Percentiles rank a stretch among this genome's conserved stretches.
Conservation (phyloP, 139 green algal genomes). For the Zygnema circumcarinatum region DNA sequence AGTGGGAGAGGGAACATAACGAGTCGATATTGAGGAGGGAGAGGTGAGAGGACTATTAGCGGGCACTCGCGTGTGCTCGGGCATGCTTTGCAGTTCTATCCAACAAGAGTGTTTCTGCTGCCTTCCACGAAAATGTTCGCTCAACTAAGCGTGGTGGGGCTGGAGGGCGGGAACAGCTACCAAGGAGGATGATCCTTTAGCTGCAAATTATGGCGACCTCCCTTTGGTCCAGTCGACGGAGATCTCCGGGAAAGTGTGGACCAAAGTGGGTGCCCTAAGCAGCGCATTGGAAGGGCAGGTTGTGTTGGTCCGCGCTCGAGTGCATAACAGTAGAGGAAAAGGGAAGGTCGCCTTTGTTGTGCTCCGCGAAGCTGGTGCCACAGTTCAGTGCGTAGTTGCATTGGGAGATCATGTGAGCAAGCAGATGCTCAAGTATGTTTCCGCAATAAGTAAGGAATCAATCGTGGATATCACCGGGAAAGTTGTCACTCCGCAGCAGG, state of each 20-base stretch:
- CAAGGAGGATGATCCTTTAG: conserved; percentile 85
- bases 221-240: conserved; percentile 79
- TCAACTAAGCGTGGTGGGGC: no score
- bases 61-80: background rate
- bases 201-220: conserved; percentile 89
- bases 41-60: background rate
- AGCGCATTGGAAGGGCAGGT: conserved; percentile 3
- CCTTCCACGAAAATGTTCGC: conserved; percentile 40
- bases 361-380: conserved; percentile 83
- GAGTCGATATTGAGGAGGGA: no score
- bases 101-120: background rate
- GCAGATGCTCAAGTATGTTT: conserved; percentile 97
- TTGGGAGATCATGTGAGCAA: conserved; percentile 80
- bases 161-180: conserved; percentile 37
- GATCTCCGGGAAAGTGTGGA: conserved; percentile 53
- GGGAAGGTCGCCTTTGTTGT: conserved; percentile 96
- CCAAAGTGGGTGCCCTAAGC: conserved; percentile 26
- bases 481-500: conserved; percentile 66
- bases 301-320: conserved; percentile 63
- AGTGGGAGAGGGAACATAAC: no score
- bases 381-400: conserved; percentile 87
- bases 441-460: conserved; percentile 85
- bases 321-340: conserved; percentile 92
- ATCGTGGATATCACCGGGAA: conserved; percentile 90
- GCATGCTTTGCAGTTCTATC: background rate